Conservation (phyloP, 495 filamentous ascomycete genomes). For the Aspergillus wentii region DNA sequence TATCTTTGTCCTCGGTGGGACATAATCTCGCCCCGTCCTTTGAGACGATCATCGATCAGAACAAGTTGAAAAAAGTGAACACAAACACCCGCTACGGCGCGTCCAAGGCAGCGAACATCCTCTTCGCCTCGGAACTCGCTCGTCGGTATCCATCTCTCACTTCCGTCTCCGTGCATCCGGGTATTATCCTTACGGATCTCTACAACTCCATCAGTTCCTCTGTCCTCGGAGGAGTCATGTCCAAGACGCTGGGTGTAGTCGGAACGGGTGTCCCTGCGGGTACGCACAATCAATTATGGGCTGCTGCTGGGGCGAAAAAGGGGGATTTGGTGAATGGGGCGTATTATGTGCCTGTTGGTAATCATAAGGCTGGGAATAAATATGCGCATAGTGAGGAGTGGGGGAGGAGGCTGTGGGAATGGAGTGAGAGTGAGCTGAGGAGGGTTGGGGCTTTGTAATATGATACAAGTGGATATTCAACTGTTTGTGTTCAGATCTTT, state of each 20-base stretch:
- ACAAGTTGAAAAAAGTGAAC: conserved; percentile 31
- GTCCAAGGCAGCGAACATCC: conserved; percentile 54
- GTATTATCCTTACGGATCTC: conserved; percentile 30
- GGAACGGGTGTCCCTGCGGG: conserved; percentile 24
- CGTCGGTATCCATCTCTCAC: conserved; percentile 40
- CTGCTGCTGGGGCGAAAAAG: conserved; percentile 28
- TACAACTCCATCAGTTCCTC: conserved; percentile 14
- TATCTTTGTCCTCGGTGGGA: conserved; percentile 37
- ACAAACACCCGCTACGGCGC: conserved; percentile 48
- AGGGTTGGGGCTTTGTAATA: not conserved
- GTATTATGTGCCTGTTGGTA: conserved; percentile 38
- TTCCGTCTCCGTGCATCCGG: conserved; percentile 44
- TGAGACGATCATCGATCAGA: conserved; percentile 22
- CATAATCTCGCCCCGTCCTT: conserved; percentile 23
- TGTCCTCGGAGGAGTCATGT: conserved; percentile 4
- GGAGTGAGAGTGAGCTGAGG: conserved; percentile 25
- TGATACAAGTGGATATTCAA: too few relatives aligned
- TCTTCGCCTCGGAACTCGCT: conserved; percentile 48
- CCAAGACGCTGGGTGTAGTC: conserved; percentile 9
- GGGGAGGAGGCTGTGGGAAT: conserved; percentile 35
- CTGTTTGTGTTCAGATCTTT: too few relatives aligned
- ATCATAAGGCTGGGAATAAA: conserved; percentile 17
- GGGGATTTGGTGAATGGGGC: conserved; percentile 24
- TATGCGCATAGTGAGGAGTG: conserved; percentile 21
- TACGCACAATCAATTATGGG: conserved; percentile 36